Evolutionary conservation across 176 grass and related monocot genomes (phyloP).

Genomic region (Musa schizocarpa): DNA sequence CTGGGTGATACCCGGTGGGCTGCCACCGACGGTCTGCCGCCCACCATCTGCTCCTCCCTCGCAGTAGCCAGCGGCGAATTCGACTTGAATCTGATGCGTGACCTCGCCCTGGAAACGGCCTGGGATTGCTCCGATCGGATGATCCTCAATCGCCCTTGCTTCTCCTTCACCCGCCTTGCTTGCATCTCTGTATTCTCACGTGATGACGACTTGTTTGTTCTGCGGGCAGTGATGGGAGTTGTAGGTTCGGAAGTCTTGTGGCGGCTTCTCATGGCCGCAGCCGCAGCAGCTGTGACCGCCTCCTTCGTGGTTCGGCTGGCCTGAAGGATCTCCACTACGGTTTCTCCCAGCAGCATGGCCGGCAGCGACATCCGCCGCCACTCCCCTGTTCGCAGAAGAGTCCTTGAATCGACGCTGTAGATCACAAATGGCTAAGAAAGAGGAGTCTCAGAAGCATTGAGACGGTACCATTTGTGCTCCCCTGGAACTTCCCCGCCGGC

Average conservation of each 20-base stretch:
- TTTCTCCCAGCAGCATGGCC: slow-evolving; percentile 76
- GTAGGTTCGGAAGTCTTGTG: slow-evolving; percentile 20
- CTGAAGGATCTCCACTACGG: slow-evolving; percentile 67
- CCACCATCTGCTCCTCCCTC: background rate
- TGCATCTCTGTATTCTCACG: slow-evolving; percentile 34
- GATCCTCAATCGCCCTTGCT: slow-evolving; percentile 40
- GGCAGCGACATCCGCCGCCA: slow-evolving; percentile 69
- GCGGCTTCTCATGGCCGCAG: background rate
- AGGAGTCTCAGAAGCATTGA: background rate
- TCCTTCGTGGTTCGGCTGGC: slow-evolving; percentile 63
- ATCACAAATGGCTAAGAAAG: background rate
- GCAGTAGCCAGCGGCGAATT: slow-evolving; percentile 32
- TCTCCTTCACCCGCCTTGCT: slow-evolving; percentile 56
- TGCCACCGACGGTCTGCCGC: slow-evolving; percentile 28
- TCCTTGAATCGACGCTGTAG: background rate
- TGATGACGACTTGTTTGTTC: slow-evolving; percentile 14
- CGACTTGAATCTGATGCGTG: slow-evolving; percentile 73
- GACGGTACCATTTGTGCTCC: slow-evolving; percentile 9
- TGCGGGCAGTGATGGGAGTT: slow-evolving; percentile 35
- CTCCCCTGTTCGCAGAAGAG: slow-evolving; percentile 20
- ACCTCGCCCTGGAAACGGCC: slow-evolving; percentile 32
- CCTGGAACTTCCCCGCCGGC: slow-evolving; percentile 52
- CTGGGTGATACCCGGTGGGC: slow-evolving; percentile 59
- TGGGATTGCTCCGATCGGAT: slow-evolving; percentile 38
- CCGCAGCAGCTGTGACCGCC: slow-evolving; percentile 20